phyloP scores from a whole-genome alignment of 805 yeast genomes.

The Saccharomyces mikatae region DNA sequence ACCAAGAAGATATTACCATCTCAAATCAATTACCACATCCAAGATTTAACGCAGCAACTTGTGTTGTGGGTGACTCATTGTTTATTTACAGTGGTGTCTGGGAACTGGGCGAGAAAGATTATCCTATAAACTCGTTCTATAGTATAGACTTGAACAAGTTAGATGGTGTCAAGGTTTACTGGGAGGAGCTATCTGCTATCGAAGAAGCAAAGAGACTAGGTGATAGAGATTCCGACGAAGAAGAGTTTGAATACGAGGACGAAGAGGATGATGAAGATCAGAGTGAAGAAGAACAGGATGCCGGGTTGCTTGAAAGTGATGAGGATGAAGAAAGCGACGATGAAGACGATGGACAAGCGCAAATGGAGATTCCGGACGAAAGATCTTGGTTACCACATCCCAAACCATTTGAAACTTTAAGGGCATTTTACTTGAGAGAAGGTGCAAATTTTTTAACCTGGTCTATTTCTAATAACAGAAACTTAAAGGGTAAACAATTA shows the following conservation, averaged over 20 bases:
- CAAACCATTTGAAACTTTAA: constrained; percentile 77
- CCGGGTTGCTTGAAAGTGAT: constrained; percentile 38
- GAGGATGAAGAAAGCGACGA: constrained; percentile 64
- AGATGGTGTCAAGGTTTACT: constrained; percentile 78
- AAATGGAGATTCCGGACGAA: constrained; percentile 74
- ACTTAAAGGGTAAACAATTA: constrained; percentile 81
- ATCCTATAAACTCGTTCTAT: constrained; percentile 75
- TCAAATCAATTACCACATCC: constrained; percentile 71
- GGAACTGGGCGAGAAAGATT: constrained; percentile 85
- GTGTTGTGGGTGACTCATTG: constrained; percentile 76
- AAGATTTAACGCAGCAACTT: constrained; percentile 76
- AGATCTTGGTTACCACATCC: constrained; percentile 98
- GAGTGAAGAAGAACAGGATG: constrained; percentile 43
- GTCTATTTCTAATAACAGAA: constrained; percentile 82
- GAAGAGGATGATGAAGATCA: constrained; percentile 65
- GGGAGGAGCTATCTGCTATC: constrained; percentile 73
- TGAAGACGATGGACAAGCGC: constrained; percentile 51
- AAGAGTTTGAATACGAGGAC: constrained; percentile 57
- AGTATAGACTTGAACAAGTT: constrained; percentile 76
- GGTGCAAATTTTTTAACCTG: constrained; percentile 85
- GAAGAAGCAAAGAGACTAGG: constrained; percentile 44
- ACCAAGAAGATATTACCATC: constrained; percentile 43
- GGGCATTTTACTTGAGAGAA: constrained; percentile 78
- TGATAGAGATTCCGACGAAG: constrained; percentile 53
- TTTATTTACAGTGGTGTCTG: constrained; percentile 86